Base-by-base conservation (phyloP, 345 rosid species). In the Rubroshorea leprosula region DNA sequence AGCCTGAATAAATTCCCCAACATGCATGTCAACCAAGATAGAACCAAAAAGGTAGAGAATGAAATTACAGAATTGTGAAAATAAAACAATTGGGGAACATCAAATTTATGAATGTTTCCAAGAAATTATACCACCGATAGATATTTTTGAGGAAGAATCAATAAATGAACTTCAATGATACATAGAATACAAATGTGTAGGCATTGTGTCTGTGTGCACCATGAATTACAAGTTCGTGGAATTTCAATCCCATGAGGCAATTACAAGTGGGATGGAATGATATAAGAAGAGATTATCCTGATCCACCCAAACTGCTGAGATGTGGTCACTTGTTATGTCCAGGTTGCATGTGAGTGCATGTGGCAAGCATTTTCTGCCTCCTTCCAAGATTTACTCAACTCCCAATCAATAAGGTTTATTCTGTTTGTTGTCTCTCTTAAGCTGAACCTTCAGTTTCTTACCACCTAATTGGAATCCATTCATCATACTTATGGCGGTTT, bases 381-480 rank as follows among this genome's bases (percentile, higher is more conserved):
- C 71, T 68, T 66, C 60, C 69, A 62, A 62, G 64, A 76, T 69
- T 75, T 70, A 60, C 74, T 27, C 5, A 35, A 35, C 74, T 72
- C 63, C 68, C 63, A 31, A 68, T 86, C 81, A 81, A 69, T 79
- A 86, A 62, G 85, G 80, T 76, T 81, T 79, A 55, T 59, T 71
- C 73, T 77, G 85, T 72, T 83, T 87, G 77, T 82, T 94, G 78
- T 94, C 95, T 81, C 96, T 89, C 80, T 94, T 94, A 35, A 87
- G 95, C 82, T 94, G 93, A 68, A 94, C 97, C 74, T 94, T 94
- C 87, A 94, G 70, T 76, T 87, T 90, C 84, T 94, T 87, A 68
- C 99, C 89, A 25, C 93, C 83, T 83, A 94, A 78, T 77, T 83
- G 96, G 69, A 52, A 74, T 61, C 96, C 96, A 23, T 94, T 85